phyloP scores from a whole-genome alignment of 75 land plant species.

The Ceratopteris richardii region DNA sequence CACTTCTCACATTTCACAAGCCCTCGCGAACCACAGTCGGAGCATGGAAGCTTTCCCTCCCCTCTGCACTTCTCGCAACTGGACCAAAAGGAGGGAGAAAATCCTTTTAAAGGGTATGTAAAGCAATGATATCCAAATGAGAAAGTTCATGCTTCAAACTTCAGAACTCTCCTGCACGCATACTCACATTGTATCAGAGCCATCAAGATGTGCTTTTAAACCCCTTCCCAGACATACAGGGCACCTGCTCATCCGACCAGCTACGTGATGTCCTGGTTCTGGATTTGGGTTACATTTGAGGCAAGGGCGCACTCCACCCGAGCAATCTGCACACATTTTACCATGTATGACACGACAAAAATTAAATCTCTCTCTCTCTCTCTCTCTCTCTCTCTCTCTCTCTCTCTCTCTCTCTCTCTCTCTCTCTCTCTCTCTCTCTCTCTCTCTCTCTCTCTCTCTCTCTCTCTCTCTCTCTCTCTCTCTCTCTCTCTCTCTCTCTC shows the following conservation, averaged over 20 bases:
- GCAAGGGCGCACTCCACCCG: conserved; percentile 65
- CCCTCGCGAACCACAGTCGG: conserved; percentile 72
- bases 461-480: no score
- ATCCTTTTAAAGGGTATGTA: no score
- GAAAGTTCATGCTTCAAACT: no score
- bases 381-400: no score
- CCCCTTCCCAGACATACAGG: conserved; percentile 81
- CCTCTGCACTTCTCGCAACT: conserved; percentile 75
- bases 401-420: no score
- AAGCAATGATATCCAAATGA: no score
- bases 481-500: no score
- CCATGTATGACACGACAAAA: no score
- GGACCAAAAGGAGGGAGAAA: conserved; percentile 11
- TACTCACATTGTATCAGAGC: conserved; percentile 85
- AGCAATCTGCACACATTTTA: conserved; percentile 84
- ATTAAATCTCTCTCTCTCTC: no score
- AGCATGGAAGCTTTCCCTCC: conserved; percentile 67
- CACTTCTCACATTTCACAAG: conserved; percentile 68
- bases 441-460: no score
- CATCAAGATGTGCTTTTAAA: conserved; percentile 89
- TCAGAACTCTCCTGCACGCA: neutral
- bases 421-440: no score
- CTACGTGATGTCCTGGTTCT: conserved; percentile 53
- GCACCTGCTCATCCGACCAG: conserved; percentile 57
- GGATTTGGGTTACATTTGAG: conserved; percentile 54